Conservation (phyloP, 2,329 filamentous ascomycete species). For the Trichoderma sp. region DNA sequence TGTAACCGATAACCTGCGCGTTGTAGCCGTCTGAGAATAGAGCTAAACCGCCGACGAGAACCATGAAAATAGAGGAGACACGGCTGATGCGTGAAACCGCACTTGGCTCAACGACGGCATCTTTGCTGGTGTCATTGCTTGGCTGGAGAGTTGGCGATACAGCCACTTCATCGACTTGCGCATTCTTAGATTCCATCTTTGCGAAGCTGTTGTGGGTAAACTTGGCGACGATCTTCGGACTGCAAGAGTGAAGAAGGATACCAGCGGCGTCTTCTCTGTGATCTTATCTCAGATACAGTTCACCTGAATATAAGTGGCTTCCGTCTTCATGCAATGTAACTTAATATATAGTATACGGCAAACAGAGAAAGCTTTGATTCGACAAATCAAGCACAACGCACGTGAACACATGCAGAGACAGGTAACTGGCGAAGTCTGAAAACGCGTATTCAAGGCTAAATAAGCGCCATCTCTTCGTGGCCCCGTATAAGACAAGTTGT, state of each 20-base stretch:
- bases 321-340: not conserved
- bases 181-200: not conserved
- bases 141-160: constrained; percentile 1
- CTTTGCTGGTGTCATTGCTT: not conserved
- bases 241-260: not conserved
- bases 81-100: not conserved
- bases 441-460: not conserved
- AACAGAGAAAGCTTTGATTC: not conserved
- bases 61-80: constrained; percentile 20
- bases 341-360: not conserved
- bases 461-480: not conserved
- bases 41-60: constrained; percentile 36
- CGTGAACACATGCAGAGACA: not conserved
- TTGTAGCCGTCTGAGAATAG: constrained; percentile 41
- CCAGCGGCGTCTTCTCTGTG: not conserved
- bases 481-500: not conserved
- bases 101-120: not conserved
- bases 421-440: not conserved
- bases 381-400: not conserved
- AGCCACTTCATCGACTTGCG: not conserved
- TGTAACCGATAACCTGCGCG: constrained; percentile 39
- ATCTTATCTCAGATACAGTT: not conserved
- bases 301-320: not conserved
- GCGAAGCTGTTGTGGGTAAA: not conserved
- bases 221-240: not conserved